Evolutionary conservation across 148 eudicot species (phyloP), one percentile per base, ranked within the genome.

Genomic region (Spergularia bocconei): DNA sequence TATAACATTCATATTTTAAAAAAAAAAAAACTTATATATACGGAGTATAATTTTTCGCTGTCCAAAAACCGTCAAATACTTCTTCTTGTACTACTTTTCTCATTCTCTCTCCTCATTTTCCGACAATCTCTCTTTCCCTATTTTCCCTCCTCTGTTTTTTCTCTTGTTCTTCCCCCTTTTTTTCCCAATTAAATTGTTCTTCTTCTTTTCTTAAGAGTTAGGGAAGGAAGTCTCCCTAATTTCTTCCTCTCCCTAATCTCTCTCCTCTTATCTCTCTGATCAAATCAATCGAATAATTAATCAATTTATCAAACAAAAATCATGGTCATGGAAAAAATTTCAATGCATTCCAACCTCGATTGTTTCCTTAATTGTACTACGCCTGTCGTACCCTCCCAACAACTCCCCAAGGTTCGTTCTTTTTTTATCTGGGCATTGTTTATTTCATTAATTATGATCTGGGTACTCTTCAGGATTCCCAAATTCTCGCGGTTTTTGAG

Each of bases 281-380:
- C 17, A 21, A 72, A 63, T 67, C 39, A 33, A 62, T 44, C 48
- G 10, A 62, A 20, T 17, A 17, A 62, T 19, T 12, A 33, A 58
- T 47, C 65, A 13, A 51, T 63, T 8, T 4, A 20, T 57, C 36
- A 29, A 29, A 29, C n/a, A n/a, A n/a, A 29, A 63, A 79, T 71
- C 67, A 86, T 86, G 89, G 79, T 86, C 58, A 74, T 78, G 55
- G 85, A 85, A 29, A 90, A 89, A 81, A 84, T 70, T 53, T 82
- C 88, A 80, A 83, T 78, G 85, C 80, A 79, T 74, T 91, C 98
- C 17, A 93, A 93, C 76, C 90, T 93, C 14, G 89, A 88, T 66
- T 76, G 82, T 67, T 87, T 93, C 82, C 88, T 93, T 70, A 83
- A 79, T 86, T 82, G 86, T 84, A 91, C 93, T 38, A 93, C 98